Evolutionary conservation across 305 asterid genomes (phyloP).

Genomic region (Solanum hybrid): DNA sequence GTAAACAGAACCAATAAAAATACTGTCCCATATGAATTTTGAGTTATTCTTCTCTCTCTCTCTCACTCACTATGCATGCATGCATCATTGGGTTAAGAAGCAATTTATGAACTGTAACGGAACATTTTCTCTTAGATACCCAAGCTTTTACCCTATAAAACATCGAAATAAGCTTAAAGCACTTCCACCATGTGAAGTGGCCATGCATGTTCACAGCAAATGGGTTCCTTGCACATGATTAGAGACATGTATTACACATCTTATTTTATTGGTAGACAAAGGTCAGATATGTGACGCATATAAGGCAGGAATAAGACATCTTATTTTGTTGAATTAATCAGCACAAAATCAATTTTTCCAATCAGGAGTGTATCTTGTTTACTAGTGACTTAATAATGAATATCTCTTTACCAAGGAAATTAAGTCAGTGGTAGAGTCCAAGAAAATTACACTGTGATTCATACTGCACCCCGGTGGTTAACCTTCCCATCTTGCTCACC

Average conservation of each 20-base stretch:
- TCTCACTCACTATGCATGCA: background rate
- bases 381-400: background rate
- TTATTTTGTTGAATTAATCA: background rate
- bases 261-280: background rate
- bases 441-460: constrained; percentile 62
- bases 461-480: constrained; percentile 86
- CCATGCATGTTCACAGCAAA: background rate
- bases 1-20: background rate
- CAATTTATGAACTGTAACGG: background rate
- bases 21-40: background rate
- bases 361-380: background rate
- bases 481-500: constrained; percentile 81
- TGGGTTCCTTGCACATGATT: background rate
- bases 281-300: background rate
- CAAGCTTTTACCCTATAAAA: background rate
- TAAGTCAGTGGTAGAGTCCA: background rate
- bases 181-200: background rate
- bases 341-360: background rate
- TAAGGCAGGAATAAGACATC: background rate
- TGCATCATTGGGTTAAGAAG: background rate
- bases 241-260: background rate
- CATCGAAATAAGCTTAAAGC: background rate
- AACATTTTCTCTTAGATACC: background rate
- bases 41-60: background rate
- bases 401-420: background rate